Evolutionary conservation across 2,329 filamentous ascomycete genomes (phyloP).

Genomic region (Lasiodiplodia sp.): DNA sequence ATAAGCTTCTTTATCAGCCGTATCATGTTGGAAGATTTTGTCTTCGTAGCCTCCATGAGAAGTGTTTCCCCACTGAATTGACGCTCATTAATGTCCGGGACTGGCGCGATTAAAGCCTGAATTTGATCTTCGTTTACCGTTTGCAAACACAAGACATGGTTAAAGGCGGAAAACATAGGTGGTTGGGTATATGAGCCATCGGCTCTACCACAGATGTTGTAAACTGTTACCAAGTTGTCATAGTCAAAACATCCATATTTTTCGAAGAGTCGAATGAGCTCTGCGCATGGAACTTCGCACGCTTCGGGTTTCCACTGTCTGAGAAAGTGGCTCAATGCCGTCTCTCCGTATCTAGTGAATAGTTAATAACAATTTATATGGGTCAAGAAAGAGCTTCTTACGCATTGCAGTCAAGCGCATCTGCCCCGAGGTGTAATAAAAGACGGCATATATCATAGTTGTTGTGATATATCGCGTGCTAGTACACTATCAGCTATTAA

Average conservation of each 20-base stretch:
- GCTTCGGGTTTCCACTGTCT: background rate
- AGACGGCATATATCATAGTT: background rate
- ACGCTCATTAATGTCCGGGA: no score
- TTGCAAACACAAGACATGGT: rapidly evolving
- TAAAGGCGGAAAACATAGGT: background rate
- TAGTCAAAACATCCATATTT: background rate
- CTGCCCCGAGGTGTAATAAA: background rate
- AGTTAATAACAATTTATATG: rapidly evolving
- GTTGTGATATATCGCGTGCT: background rate
- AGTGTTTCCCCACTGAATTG: no score
- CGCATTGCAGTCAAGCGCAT: background rate
- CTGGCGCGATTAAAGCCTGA: background rate
- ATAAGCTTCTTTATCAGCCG: background rate
- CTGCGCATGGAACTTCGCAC: background rate
- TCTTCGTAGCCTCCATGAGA: no score
- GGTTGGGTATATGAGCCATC: rapidly evolving
- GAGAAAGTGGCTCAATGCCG: background rate
- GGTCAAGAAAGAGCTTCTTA: background rate
- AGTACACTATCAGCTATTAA: background rate
- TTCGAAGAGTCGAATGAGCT: background rate
- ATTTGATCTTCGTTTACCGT: background rate
- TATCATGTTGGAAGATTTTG: background rate
- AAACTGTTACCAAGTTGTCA: background rate
- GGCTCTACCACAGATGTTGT: background rate
- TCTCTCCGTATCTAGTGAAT: background rate